phyloP scores from a whole-genome alignment of 1,139 yeast genomes.

The Yamadazyma sp. region DNA sequence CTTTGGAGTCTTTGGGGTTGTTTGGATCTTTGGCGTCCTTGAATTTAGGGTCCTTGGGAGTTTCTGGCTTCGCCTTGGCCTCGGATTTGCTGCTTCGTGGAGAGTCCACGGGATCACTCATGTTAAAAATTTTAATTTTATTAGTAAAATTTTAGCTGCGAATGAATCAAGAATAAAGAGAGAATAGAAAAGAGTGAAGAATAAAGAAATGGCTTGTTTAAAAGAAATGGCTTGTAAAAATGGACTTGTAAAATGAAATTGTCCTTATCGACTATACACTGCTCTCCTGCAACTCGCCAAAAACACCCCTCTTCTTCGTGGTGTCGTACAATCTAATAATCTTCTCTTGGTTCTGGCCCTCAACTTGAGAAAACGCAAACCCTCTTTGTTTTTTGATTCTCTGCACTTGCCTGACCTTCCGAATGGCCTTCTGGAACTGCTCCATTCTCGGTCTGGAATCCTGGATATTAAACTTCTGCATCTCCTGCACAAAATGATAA shows the following conservation, averaged over 20 bases:
- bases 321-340: slow-evolving; percentile 94
- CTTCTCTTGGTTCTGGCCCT: slow-evolving; percentile 87
- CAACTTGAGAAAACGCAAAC: slow-evolving; percentile 96
- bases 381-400: slow-evolving; percentile 98
- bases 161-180: too few species aligned
- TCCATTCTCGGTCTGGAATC: slow-evolving; percentile 95
- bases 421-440: slow-evolving; percentile 93
- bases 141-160: too few species aligned
- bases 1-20: slow-evolving; percentile 3
- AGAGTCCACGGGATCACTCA: not conserved
- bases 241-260: too few species aligned
- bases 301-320: slow-evolving; percentile 60
- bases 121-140: not conserved
- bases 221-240: too few species aligned
- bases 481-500: slow-evolving; percentile 94
- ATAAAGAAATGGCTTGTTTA: too few species aligned
- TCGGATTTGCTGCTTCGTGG: too few species aligned
- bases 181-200: too few species aligned
- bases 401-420: slow-evolving; percentile 97
- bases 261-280: not conserved
- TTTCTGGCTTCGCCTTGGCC: not conserved
- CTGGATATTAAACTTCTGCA: slow-evolving; percentile 91
- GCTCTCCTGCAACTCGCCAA: slow-evolving; percentile 40
- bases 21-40: not conserved
- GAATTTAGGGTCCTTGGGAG: not conserved